phyloP scores from a whole-genome alignment of 768 basidiomycete genomes.

The Auriscalpium vulgare region DNA sequence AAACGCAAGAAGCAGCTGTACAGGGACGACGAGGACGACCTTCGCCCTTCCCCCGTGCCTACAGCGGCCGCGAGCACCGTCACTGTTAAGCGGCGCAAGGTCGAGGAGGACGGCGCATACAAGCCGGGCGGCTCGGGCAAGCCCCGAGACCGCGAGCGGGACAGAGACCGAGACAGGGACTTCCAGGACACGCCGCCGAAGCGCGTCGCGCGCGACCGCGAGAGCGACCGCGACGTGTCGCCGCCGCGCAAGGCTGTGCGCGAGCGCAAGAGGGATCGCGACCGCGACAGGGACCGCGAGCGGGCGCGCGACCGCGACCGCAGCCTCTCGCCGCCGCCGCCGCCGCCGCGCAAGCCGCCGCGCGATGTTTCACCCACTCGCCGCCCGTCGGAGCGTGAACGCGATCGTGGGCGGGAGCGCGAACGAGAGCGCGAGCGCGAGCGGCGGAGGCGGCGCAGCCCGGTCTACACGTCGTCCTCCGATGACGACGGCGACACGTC shows the following conservation, averaged over 20 bases:
- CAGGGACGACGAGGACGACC: slow-evolving; percentile 18
- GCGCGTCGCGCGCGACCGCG: slow-evolving; percentile 5
- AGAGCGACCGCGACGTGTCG: slow-evolving; percentile 3
- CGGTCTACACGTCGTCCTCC: slow-evolving; percentile 14
- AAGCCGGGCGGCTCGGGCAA: slow-evolving; percentile 9
- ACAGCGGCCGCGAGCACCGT: neutral
- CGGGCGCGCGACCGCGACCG: slow-evolving; percentile 10
- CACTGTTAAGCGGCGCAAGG: slow-evolving; percentile 12
- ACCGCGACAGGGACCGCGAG: slow-evolving; percentile 12
- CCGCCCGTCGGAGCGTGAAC: slow-evolving; percentile 11
- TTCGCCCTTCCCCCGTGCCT: neutral
- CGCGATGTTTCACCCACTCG: slow-evolving; percentile 27
- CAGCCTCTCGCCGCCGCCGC: slow-evolving; percentile 1
- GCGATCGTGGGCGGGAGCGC: slow-evolving; percentile 6
- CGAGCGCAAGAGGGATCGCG: slow-evolving; percentile 8
- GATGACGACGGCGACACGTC: slow-evolving; percentile 7
- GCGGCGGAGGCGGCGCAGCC: slow-evolving; percentile 9
- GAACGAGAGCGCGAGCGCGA: slow-evolving; percentile 8
- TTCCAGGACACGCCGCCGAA: neutral
- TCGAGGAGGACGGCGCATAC: slow-evolving; percentile 12
- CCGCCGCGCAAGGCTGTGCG: slow-evolving; percentile 1
- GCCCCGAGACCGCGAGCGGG: slow-evolving; percentile 9
- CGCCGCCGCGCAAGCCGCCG: slow-evolving; percentile 22
- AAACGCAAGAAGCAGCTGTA: slow-evolving; percentile 22
- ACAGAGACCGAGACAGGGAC: slow-evolving; percentile 8